phyloP scores from a whole-genome alignment of 2,329 filamentous ascomycete species.

The Paraphoma chrysanthemicola region DNA sequence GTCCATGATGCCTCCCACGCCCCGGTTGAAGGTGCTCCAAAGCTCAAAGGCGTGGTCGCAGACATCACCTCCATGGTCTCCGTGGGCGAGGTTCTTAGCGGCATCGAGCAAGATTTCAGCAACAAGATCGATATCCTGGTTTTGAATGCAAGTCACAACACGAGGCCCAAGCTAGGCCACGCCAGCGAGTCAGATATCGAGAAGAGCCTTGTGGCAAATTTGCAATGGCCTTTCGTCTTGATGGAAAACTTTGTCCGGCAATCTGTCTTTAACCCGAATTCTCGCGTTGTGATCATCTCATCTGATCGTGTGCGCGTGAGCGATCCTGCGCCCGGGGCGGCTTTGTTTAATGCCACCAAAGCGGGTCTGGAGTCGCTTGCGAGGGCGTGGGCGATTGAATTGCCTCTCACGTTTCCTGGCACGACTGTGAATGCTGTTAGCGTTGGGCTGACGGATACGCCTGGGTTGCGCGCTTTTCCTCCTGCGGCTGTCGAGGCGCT shows the following conservation, averaged over 20 bases:
- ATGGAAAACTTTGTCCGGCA: conserved; percentile 29
- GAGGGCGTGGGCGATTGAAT: conserved; percentile 30
- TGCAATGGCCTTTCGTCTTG: conserved; percentile 28
- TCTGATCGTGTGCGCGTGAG: conserved; percentile 25
- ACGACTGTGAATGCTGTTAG: conserved; percentile 39
- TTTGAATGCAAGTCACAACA: conserved; percentile 23
- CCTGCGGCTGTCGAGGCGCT: conserved; percentile 17
- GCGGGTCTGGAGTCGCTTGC: conserved; percentile 28
- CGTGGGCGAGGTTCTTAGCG: conserved; percentile 13
- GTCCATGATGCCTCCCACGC: not conserved
- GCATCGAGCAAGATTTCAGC: conserved; percentile 19
- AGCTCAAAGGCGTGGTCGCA: conserved; percentile 25
- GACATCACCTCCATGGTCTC: conserved; percentile 27
- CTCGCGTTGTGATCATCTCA: conserved; percentile 31
- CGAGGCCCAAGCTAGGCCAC: conserved; percentile 11
- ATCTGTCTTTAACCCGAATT: conserved; percentile 18
- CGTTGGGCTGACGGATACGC: conserved; percentile 38
- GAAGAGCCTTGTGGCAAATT: conserved; percentile 21
- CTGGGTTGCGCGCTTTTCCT: conserved; percentile 19
- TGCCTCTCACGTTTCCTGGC: conserved; percentile 26
- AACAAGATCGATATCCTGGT: conserved; percentile 33
- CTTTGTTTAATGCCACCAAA: conserved; percentile 27
- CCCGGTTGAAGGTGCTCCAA: not conserved
- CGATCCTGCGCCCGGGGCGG: conserved; percentile 15
- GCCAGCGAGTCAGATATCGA: conserved; percentile 18